Evolutionary conservation across 192 early-diverging fungal species (phyloP).

Genomic region (Coemansia sp.): DNA sequence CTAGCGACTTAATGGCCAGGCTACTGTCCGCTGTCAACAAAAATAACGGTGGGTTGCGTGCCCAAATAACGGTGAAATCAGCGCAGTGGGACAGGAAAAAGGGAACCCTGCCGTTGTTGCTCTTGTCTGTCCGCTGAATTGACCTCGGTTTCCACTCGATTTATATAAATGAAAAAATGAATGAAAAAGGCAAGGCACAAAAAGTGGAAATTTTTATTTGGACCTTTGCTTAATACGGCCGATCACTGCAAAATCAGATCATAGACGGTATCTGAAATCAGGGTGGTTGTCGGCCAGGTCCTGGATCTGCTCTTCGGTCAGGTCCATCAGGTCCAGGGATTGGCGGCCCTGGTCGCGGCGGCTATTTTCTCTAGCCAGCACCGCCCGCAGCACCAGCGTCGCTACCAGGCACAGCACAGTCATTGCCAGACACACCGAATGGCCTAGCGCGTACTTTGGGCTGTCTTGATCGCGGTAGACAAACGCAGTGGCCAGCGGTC

Average conservation of each 20-base stretch:
- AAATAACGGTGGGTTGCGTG: too few species aligned
- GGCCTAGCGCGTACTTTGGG: constrained; percentile 31
- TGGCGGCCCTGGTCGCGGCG: constrained; percentile 15
- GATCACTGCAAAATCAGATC: neutral
- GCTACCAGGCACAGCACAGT: constrained; percentile 15
- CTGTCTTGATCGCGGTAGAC: constrained; percentile 43
- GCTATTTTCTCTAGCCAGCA: constrained; percentile 22
- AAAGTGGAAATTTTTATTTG: too few species aligned
- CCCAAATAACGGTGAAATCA: too few species aligned
- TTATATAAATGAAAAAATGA: too few species aligned
- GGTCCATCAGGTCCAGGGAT: constrained; percentile 5
- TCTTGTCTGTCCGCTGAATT: too few species aligned
- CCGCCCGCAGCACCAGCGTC: constrained; percentile 11
- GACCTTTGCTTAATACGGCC: too few species aligned
- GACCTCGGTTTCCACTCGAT: too few species aligned
- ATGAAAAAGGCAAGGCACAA: too few species aligned
- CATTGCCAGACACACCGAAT: constrained; percentile 39
- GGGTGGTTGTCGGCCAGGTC: constrained; percentile 48
- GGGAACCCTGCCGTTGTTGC: too few species aligned
- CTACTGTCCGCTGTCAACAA: too few species aligned
- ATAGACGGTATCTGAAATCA: constrained; percentile 42
- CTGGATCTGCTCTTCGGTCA: constrained; percentile 20
- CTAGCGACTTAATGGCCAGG: too few species aligned
- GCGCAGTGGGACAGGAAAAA: too few species aligned
- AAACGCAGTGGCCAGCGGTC: constrained; percentile 44